A percentile compares a stretch with the other conserved stretches of the same genome.
Conservation (phyloP, 2,329 filamentous ascomycete genomes). For the Pseudofabraea citricarpa region DNA sequence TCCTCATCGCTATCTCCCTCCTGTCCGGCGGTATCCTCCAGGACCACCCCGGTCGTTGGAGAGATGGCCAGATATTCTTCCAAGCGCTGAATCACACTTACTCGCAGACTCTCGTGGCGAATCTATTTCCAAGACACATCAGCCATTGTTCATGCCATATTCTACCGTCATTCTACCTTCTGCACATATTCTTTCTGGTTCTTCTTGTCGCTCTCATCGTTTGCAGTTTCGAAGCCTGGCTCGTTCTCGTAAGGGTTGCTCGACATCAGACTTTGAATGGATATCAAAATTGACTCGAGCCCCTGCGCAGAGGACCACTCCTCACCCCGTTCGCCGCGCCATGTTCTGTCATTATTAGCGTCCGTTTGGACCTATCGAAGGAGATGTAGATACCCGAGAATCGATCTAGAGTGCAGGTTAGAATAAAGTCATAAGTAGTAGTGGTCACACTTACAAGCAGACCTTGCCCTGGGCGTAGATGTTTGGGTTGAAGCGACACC, state of each 20-base stretch:
- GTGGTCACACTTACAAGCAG: conserved; percentile 65
- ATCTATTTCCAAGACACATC: conserved; percentile 51
- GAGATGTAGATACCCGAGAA: conserved; percentile 63
- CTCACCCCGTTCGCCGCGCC: conserved; percentile 84
- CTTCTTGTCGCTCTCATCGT: conserved; percentile 63
- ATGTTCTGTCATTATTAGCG: conserved; percentile 60
- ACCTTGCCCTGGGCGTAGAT: conserved; percentile 91
- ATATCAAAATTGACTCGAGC: conserved; percentile 87
- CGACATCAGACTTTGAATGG: conserved; percentile 95
- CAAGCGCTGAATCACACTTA: conserved; percentile 80
- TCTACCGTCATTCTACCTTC: conserved; percentile 52
- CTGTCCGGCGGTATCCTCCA: conserved; percentile 26
- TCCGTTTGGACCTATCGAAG: background rate
- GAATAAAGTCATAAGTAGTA: conserved; percentile 2
- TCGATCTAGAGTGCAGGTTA: conserved; percentile 57
- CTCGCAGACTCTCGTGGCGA: conserved; percentile 80
- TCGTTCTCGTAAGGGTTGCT: conserved; percentile 94
- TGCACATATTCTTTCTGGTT: conserved; percentile 70
- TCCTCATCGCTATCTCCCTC: conserved; percentile 40
- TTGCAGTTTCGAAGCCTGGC: conserved; percentile 81
- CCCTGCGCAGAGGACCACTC: conserved; percentile 97
- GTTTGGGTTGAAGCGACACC: conserved; percentile 92
- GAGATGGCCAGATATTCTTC: conserved; percentile 70
- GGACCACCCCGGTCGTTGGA: conserved; percentile 41
- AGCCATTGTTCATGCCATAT: background rate